A percentile compares a stretch with the other conserved stretches of the same genome.
Evolutionary conservation across 805 yeast genomes (phyloP).

Genomic region (Candida peoriensis): DNA sequence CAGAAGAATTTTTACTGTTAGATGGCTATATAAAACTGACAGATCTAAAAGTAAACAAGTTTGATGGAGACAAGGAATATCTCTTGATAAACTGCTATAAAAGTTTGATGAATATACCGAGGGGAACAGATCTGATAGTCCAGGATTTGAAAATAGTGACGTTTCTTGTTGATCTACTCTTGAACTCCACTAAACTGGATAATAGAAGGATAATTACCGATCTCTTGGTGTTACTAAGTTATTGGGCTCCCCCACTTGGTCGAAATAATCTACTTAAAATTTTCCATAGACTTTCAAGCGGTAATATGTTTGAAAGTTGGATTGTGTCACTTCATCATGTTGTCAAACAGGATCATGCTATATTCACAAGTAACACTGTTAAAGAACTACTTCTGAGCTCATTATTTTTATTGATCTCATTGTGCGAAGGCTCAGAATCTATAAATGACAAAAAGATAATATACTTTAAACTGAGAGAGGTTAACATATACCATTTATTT

Average conservation of each 20-base stretch:
- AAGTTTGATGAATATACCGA: conserved; percentile 35
- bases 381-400: conserved; percentile 19
- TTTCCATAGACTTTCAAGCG: conserved; percentile 14
- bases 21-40: conserved; percentile 50
- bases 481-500: conserved; percentile 30
- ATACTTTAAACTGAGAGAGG: conserved; percentile 30
- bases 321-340: conserved; percentile 9
- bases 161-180: conserved; percentile 38
- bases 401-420: conserved; percentile 16
- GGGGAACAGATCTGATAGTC: conserved; percentile 22
- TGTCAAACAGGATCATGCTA: conserved; percentile 12
- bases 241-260: conserved; percentile 26
- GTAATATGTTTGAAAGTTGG: conserved; percentile 20
- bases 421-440: conserved; percentile 22
- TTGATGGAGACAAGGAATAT: conserved; percentile 46
- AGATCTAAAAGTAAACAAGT: conserved; percentile 38
- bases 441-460: conserved; percentile 23
- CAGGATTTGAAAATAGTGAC: conserved; percentile 19
- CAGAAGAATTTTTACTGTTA: conserved; percentile 36
- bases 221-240: conserved; percentile 31
- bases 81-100: conserved; percentile 46
- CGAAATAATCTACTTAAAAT: conserved; percentile 25
- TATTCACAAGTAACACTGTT: conserved; percentile 15
- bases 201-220: conserved; percentile 55
- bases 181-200: conserved; percentile 44